Conservation (phyloP, 441 rosid species). For the Adansonia madagascariensis region DNA sequence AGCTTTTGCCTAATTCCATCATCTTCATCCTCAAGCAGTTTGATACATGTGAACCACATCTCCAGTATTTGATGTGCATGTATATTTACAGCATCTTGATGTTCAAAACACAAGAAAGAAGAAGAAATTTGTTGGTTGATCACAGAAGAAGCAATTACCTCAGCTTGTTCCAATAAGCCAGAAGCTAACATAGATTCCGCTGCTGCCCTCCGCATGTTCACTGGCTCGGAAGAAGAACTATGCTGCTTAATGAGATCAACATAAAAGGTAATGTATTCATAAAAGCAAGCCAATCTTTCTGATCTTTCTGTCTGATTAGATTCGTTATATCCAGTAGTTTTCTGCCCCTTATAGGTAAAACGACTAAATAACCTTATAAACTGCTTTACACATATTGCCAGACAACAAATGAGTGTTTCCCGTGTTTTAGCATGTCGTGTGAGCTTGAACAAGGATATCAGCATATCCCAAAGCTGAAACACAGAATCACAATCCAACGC, state of each 20-base stretch:
- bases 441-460: constrained; percentile 57
- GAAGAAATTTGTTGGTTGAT: constrained; percentile 41
- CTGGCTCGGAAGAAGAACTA: constrained; percentile 79
- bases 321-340: constrained; percentile 30
- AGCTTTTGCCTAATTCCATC: constrained; percentile 74
- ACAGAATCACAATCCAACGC: constrained; percentile 61
- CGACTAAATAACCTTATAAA: constrained; percentile 49
- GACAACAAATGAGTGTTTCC: constrained; percentile 78
- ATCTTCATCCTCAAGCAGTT: constrained; percentile 94
- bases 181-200: constrained; percentile 87
- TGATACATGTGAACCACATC: constrained; percentile 81
- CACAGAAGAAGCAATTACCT: constrained; percentile 57
- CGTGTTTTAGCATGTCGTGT: constrained; percentile 66
- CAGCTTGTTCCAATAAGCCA: constrained; percentile 84
- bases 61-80: constrained; percentile 66
- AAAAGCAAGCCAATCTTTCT: constrained; percentile 32
- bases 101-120: constrained; percentile 33
- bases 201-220: constrained; percentile 79
- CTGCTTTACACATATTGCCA: constrained; percentile 75
- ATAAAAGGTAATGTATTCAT: constrained; percentile 56
- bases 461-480: constrained; percentile 66
- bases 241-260: constrained; percentile 64
- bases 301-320: constrained; percentile 38
- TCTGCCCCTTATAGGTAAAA: constrained; percentile 29
- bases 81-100: constrained; percentile 43